Base-by-base conservation (phyloP, 2,329 filamentous ascomycete species). In the Calonectria multiphialidica region DNA sequence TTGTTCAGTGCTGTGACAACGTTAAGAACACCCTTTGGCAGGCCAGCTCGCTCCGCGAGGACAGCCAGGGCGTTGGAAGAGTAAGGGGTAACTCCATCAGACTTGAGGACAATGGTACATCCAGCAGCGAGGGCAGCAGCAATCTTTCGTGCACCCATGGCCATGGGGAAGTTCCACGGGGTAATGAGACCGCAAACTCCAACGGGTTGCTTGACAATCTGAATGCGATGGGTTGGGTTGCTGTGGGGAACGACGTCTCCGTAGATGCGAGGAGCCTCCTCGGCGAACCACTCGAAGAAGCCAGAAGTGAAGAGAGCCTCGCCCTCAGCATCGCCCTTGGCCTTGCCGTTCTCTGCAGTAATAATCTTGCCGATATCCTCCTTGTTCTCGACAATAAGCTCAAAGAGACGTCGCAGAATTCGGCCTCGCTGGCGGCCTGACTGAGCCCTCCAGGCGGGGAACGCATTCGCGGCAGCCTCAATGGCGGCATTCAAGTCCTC, bases 11-110 rank as follows among this genome's bases (percentile, higher is more conserved):
- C 53, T 10, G 53, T 59, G 13, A 59, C 53, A 40, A 59, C 53
- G 33, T 59, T 59, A 2, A 59, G 7, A 28, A 59, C 53, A 18
- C 53, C 53, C 53, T 59, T 59, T 10, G 53, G 53, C 15, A 59
- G 5, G 13, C 53, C 53, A 4, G 53, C 53, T 40, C 53, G 33
- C 35, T 59, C 53, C 6, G 53, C 53, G 13, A 59, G 9, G 2
- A 59, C 53, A 25, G 53, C 53, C 12, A 59, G 33, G n/a, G 33
- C 53, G 21, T 59, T 59, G 33, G 53, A 59, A 6, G 53, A 59
- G 92, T 94, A 33, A 98, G 90, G 3, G 93, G 94, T 25, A 98
- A 84, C 2, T 95, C 95, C 55, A 97, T 92, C 0, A 94, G 96
- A 95, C 0, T 98, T 95, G 75, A 92, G 91, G 0, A 98, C 95